Evolutionary conservation across 1,284 basidiomycete genomes (phyloP), one percentile per base, ranked within the genome.

Genomic region (Porogramme epimiltina): DNA sequence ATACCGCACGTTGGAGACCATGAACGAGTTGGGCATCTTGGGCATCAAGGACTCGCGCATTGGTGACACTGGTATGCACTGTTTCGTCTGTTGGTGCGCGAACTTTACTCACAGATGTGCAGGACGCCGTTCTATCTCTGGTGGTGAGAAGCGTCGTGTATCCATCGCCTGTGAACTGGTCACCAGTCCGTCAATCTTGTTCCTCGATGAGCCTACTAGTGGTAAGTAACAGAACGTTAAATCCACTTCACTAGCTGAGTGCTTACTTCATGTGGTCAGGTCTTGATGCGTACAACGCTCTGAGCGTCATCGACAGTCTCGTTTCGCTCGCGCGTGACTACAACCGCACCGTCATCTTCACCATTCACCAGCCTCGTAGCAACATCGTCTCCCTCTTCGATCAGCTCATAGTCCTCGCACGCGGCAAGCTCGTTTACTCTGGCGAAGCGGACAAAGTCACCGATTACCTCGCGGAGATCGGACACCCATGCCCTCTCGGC

Each of bases 151-250:
- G 75, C 84, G 95, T 45, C 82, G 95, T 18, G 96, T 95, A 1
- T 94, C 91, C 0, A 98, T 99, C 58, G 96, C 96, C n/a, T 98
- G 96, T 68, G 96, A 98, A 72, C 79, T 99, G 22, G 96, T 98
- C 34, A 99, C 95, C 0, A 93, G 91, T 45, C 95, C 95, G 3
- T 94, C 91, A 0, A 95, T 99, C 51, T 71, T 99, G 41, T 97
- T 98, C 78, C 78, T 98, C 49, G 96, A 99, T 65, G 96, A 99
- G 66, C 96, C 96, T 2, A 98, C 95, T 0, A 94, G 91, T 48
- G 95, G 93, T 88, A 62, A 57, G 84, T 73, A 4, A 6, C 28
- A 18, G 33, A 26, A 38, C 23, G 22, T 25, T 16, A n/a, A 11
- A 45, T 28, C 19, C 22, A 20, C 31, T 1, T 19, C 24, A 42